Evolutionary conservation across 208 protist species (phyloP).

Genomic region (Wallacemonas rigidus): DNA sequence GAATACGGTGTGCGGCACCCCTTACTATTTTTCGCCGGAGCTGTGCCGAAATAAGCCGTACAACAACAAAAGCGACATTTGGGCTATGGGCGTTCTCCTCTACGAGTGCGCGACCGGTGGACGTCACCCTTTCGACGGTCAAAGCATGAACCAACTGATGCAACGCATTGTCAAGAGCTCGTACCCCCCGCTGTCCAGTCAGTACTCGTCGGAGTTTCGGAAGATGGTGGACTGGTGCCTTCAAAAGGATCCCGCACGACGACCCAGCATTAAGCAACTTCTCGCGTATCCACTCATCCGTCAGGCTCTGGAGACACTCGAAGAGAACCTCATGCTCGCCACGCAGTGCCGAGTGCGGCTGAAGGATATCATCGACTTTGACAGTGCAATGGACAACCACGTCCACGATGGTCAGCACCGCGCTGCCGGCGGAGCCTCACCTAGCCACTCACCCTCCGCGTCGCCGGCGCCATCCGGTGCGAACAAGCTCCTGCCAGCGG

Average conservation of each 20-base stretch:
- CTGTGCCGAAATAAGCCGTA: slow-evolving; percentile 95
- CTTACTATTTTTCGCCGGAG: slow-evolving; percentile 96
- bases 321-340: slow-evolving; percentile 90
- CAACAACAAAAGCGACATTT: slow-evolving; percentile 97
- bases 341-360: slow-evolving; percentile 86
- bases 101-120: slow-evolving; percentile 88
- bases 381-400: slow-evolving; percentile 39
- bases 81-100: slow-evolving; percentile 90
- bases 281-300: slow-evolving; percentile 73
- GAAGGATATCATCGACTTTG: slow-evolving; percentile 90
- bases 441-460: neutral
- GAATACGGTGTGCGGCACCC: slow-evolving; percentile 93
- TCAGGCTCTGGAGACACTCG: slow-evolving; percentile 72
- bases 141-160: slow-evolving; percentile 94
- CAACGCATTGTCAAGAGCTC: slow-evolving; percentile 87
- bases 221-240: slow-evolving; percentile 89
- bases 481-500: slow-evolving; percentile 19
- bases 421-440: neutral
- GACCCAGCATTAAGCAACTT: slow-evolving; percentile 83
- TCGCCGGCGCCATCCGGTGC: neutral
- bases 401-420: slow-evolving; percentile 20
- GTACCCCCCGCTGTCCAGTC: slow-evolving; percentile 78
- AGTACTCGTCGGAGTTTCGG: slow-evolving; percentile 85
- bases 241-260: slow-evolving; percentile 75
- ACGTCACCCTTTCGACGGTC: slow-evolving; percentile 92